These are phyloP conservation scores for Coix lacrymajobi DNA, from an alignment of 176 grass and related monocot species.

Conservation along the genomic window DNA sequence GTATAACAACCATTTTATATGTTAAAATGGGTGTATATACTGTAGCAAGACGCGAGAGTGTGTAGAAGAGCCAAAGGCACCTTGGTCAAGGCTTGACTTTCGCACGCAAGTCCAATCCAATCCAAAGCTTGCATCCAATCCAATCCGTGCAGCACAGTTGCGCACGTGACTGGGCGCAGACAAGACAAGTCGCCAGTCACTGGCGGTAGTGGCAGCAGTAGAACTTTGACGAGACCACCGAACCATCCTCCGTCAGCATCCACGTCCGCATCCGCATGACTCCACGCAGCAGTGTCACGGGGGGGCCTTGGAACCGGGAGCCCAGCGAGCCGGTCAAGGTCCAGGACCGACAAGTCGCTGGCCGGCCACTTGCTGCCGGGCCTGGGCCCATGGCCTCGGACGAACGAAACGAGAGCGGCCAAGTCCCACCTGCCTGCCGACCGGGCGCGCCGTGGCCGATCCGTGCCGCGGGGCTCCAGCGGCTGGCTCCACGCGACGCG, in stretches of 20 bases:
- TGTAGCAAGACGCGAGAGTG: background rate
- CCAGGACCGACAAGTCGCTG: slow-evolving; percentile 24
- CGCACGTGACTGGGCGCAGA: slow-evolving; percentile 6
- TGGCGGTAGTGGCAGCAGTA: background rate
- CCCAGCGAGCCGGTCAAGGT: background rate
- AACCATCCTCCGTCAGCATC: background rate
- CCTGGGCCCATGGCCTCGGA: background rate
- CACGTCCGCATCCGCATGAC: background rate
- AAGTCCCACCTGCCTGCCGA: slow-evolving; percentile 14
- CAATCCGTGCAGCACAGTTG: background rate
- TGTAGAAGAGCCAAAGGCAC: background rate
- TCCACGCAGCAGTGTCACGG: background rate
- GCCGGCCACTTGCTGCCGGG: slow-evolving; percentile 3
- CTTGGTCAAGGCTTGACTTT: background rate
- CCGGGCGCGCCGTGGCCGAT: background rate
- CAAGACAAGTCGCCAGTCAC: background rate
- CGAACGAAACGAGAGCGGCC: background rate
- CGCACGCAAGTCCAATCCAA: background rate
- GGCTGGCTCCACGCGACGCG: background rate
- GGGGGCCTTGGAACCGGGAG: background rate
- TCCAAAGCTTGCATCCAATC: background rate
- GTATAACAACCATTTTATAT: too few relatives aligned
- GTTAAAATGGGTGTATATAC: background rate
- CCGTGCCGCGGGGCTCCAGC: too few relatives aligned
- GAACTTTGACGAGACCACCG: slow-evolving; percentile 3